These are phyloP conservation scores for Yamadazyma oceani DNA, from an alignment of 1,139 yeast species.

Conservation along the genomic window DNA sequence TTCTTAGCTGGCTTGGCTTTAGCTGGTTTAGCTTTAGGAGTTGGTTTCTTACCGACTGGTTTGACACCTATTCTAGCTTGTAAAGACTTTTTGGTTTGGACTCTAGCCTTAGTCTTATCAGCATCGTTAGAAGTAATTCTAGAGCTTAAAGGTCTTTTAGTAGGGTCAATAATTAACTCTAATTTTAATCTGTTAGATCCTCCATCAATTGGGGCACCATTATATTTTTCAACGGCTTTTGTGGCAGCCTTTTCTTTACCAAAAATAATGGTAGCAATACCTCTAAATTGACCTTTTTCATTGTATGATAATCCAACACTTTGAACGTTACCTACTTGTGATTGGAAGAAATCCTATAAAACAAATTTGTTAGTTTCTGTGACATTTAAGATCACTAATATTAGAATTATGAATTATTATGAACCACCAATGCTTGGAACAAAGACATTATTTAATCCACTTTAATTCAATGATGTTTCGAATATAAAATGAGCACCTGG, in stretches of 20 bases:
- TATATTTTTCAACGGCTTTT: constrained; percentile 76
- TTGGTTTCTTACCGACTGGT: constrained; percentile 12
- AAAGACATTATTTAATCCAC: too few relatives aligned
- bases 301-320: constrained; percentile 75
- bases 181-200: constrained; percentile 78
- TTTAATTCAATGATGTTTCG: too few relatives aligned
- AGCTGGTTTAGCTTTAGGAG: constrained; percentile 20
- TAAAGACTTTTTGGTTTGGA: constrained; percentile 15
- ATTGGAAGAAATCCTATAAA: constrained; percentile 79
- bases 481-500: too few relatives aligned
- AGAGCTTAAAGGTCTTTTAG: constrained; percentile 70
- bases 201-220: constrained; percentile 91
- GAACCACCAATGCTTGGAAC: too few relatives aligned
- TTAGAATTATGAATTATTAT: too few relatives aligned
- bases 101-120: constrained; percentile 11
- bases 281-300: constrained; percentile 87
- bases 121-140: constrained; percentile 59
- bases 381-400: too few relatives aligned
- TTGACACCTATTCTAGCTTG: constrained; percentile 17
- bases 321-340: constrained; percentile 84
- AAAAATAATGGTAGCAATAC: constrained; percentile 86
- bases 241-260: constrained; percentile 64
- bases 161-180: constrained; percentile 85
- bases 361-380: constrained; percentile 9
- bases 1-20: constrained; percentile 24